Conservation (phyloP, 2,329 filamentous ascomycete species). For the Talaromyces rugulosus region DNA sequence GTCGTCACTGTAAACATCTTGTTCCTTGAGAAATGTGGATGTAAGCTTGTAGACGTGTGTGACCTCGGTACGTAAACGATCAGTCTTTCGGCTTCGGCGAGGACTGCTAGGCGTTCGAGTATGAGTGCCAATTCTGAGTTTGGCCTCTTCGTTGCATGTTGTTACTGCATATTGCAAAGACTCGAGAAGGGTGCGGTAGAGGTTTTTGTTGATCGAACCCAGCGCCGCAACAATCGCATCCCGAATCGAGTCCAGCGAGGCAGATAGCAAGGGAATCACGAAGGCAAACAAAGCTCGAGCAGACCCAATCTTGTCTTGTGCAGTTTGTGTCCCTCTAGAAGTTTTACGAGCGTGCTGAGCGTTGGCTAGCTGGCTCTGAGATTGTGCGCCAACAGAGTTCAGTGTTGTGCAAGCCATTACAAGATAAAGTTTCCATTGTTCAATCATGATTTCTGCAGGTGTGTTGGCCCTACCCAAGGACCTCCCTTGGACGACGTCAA, state of each 20-base stretch:
- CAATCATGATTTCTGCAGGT: constrained; percentile 81
- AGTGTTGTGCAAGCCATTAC: constrained; percentile 96
- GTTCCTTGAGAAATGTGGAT: constrained; percentile 76
- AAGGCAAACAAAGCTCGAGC: constrained; percentile 87
- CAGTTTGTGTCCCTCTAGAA: constrained; percentile 62
- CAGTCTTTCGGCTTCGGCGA: constrained; percentile 75
- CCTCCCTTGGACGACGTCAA: constrained; percentile 30
- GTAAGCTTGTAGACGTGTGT: constrained; percentile 95
- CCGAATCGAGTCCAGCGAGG: constrained; percentile 72
- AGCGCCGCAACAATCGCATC: constrained; percentile 88
- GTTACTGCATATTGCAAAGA: constrained; percentile 82
- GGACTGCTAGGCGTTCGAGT: constrained; percentile 80
- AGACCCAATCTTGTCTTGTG: constrained; percentile 76
- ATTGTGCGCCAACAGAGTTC: constrained; percentile 69
- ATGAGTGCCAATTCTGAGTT: constrained; percentile 69
- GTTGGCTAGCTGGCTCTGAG: constrained; percentile 55
- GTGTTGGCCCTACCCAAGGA: constrained; percentile 51
- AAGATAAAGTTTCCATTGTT: constrained; percentile 97
- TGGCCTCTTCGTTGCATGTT: constrained; percentile 83
- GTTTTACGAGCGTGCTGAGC: constrained; percentile 76
- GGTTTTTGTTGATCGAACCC: constrained; percentile 90
- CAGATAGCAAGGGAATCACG: constrained; percentile 80
- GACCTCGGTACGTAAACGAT: constrained; percentile 85
- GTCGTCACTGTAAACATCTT: constrained; percentile 76
- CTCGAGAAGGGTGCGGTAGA: constrained; percentile 86